phyloP scores from a whole-genome alignment of 176 grass and related monocot species.

The Dendrocalamus sinicus region DNA sequence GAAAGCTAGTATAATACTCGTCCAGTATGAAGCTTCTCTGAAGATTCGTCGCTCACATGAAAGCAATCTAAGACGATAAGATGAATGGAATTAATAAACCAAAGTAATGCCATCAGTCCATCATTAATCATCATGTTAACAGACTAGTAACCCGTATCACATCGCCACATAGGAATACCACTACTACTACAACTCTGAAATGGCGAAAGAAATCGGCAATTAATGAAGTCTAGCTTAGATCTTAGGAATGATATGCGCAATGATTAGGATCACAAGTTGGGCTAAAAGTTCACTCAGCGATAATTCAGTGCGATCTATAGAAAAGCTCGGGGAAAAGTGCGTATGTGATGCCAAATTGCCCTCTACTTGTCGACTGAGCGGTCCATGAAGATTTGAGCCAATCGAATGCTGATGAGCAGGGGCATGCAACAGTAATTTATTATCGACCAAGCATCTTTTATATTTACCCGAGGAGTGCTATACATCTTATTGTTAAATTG shows the following conservation, averaged over 20 bases:
- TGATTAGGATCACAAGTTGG: conserved; percentile 37
- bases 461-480: too few species aligned
- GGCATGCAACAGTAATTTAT: neutral
- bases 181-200: neutral
- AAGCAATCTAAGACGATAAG: neutral
- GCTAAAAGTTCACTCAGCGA: neutral
- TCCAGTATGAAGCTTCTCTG: neutral
- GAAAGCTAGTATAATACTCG: too few species aligned
- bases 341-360: neutral
- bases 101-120: conserved; percentile 2
- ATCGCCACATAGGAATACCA: conserved; percentile 26
- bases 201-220: neutral
- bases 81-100: neutral
- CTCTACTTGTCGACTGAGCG: neutral
- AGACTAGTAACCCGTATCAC: neutral
- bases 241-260: conserved; percentile 12
- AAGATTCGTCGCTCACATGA: neutral
- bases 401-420: neutral
- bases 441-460: too few species aligned
- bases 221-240: neutral
- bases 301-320: neutral
- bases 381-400: neutral
- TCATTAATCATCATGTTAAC: conserved; percentile 6
- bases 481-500: too few species aligned
- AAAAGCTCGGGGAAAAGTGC: neutral